Base-by-base conservation (phyloP, 2,329 filamentous ascomycete genomes). In the Aspergillus eucalypticola region DNA sequence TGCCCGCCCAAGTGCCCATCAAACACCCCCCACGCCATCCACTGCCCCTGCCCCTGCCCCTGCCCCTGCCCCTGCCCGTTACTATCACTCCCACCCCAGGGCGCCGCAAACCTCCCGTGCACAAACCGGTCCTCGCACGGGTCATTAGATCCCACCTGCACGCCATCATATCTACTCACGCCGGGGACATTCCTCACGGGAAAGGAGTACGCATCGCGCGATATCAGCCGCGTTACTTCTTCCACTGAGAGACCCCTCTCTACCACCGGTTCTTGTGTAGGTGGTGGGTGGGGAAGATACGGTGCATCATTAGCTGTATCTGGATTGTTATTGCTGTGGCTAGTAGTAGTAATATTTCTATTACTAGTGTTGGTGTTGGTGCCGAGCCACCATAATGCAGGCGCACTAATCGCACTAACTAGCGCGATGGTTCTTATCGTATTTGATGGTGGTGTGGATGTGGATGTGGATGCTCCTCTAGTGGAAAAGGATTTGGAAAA, bases 11-110 rank as follows among this genome's bases (percentile, higher is more conserved):
- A 35, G 66, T 80, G 78, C 1, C 78, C 78, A 55, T 80, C 78
- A 41, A 78, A 79, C 27, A 79, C 70, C 8, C 64, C 74, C 75
- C 76, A 79, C 8, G 65, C 63, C 64, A 71, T 67, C 71, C 73
- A 75, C 27, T 73, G 56, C 29, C 4, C 29, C 15, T 58, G 23
- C 5, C 23, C 23, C 23, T 25, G 23, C 7, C 7, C 25, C 27
- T 73, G 56, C 29, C 4, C 29, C 15, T 58, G 23, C 5, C 23
- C 23, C 23, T 25, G 23, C 7, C 7, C 25, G 2, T 27, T 27
- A 27, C 25, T 27, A 27, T 27, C 7, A 27, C 7, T 6, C 23
- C 23, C 63, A 17, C 65, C 62, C 60, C 61, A 65, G 8, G 67
- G 67, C 1, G 71, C 69, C 10, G 62, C 51, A 50, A 71, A 38